Percentiles rank a stretch among this genome's conserved stretches.
Conservation (phyloP, 441 rosid species). For the Populus hybrid region DNA sequence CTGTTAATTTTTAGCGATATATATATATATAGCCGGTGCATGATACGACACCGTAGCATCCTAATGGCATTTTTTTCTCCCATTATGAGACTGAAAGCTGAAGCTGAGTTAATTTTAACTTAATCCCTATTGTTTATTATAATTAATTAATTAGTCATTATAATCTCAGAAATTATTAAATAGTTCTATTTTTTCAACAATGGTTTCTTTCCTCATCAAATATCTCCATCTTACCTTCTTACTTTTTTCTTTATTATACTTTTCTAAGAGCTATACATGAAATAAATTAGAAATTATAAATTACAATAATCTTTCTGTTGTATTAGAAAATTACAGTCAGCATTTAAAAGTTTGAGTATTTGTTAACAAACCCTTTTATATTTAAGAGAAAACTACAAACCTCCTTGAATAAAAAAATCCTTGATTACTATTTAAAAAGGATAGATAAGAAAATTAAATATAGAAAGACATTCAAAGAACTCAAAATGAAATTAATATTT, state of each 20-base stretch:
- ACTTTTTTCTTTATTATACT: neutral
- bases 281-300: too few species aligned
- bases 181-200: neutral
- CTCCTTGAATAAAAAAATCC: neutral
- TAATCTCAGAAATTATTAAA: too few species aligned
- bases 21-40: neutral
- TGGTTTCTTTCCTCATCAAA: neutral
- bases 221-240: too few species aligned
- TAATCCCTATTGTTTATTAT: too few species aligned
- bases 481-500: neutral
- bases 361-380: too few species aligned
- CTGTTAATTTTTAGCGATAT: neutral
- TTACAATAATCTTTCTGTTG: neutral
- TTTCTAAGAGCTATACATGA: neutral
- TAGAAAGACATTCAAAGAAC: neutral
- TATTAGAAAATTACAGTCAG: neutral
- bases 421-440: too few species aligned
- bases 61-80: neutral
- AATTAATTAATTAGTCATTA: too few species aligned
- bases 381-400: neutral
- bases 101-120: too few species aligned
- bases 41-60: neutral
- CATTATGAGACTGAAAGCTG: too few species aligned
- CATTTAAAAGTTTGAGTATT: neutral
- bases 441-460: too few species aligned